Evolutionary conservation across 164 flowering plant genomes (phyloP), one percentile per base, ranked within the genome.

Genomic region (Magnolia officinalis): DNA sequence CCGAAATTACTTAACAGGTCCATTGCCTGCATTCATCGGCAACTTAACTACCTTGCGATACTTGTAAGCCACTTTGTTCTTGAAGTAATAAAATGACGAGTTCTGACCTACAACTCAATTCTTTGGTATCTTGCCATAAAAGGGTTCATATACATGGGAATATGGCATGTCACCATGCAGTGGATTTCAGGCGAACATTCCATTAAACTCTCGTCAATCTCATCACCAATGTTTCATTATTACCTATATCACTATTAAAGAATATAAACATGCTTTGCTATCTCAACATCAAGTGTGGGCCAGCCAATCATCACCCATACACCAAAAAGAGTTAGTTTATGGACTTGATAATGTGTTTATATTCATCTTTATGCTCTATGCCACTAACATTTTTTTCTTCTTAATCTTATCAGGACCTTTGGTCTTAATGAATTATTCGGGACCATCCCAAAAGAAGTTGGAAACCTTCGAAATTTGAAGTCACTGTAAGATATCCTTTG

Each of bases 361-460:
- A n/a, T 64, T 6, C 19, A 63, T 64, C 23, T 64, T 64, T 2
- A n/a, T 72, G 6, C 8, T 31, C 19, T 7, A 23, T 55, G 18
- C 14, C 21, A 2, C 19, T 50, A n/a, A 8, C 23, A 24, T 58
- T 52, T 72, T 55, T 59, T 73, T 52, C 10, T 55, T n/a, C 11
- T 31, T 3, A 31, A 31, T 31, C 37, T 31, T 37, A 68, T 45
- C 37, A 85, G 87, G 78, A 71, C 20, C 52, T 18, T 85, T 63
- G 87, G 84, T 50, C 72, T 76, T 19, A 85, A 85, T 81, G 78
- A 83, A 45, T 78, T 85, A 50, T 83, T 84, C 14, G 85, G 87
- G 63, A 29, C 74, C 63, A 75, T 85, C 31, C 87, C 87, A n/a
- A 74, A 75, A 63, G 87, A 85, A 71, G 79, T 92, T 50, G 96